phyloP scores from a whole-genome alignment of 495 filamentous ascomycete species.

The Neurospora tetrasperma region DNA sequence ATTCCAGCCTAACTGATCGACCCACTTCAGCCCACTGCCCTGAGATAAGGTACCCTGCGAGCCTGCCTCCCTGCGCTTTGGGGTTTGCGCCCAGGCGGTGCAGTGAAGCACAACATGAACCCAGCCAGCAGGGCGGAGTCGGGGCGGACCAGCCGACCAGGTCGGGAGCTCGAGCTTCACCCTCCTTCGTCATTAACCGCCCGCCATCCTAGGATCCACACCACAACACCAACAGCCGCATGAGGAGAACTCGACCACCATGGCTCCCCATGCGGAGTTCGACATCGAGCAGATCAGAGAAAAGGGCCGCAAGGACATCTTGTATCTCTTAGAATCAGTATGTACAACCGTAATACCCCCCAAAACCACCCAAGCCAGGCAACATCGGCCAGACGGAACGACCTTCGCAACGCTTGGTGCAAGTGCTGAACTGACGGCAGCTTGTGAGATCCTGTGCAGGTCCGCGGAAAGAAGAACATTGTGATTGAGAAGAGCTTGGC shows the following conservation, averaged over 20 bases:
- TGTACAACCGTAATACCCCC: constrained; percentile 42
- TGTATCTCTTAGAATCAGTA: constrained; percentile 84
- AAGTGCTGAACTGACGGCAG: constrained; percentile 23
- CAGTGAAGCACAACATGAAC: not conserved
- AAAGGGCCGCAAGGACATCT: constrained; percentile 72
- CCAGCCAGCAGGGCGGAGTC: not conserved
- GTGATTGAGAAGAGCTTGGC: constrained; percentile 86
- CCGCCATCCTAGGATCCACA: not conserved
- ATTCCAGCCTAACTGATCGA: not conserved
- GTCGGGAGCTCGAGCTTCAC: not conserved
- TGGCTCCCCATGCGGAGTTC: constrained; percentile 62
- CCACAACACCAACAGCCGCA: constrained; percentile 19
- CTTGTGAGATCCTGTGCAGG: constrained; percentile 39
- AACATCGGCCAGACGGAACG: not conserved
- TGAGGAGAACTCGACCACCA: constrained; percentile 38
- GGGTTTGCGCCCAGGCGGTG: not conserved
- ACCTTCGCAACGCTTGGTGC: not conserved
- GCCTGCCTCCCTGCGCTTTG: not conserved
- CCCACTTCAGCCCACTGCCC: not conserved
- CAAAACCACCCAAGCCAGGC: not conserved
- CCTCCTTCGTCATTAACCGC: constrained; percentile 6
- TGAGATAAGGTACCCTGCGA: not conserved
- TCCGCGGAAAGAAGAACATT: constrained; percentile 96
- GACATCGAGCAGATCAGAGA: constrained; percentile 74
- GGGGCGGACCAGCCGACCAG: not conserved